Percentiles rank a stretch among this genome's conserved stretches.
Conservation (phyloP, 495 filamentous ascomycete genomes). For the Penicillium macrosclerotiorum region DNA sequence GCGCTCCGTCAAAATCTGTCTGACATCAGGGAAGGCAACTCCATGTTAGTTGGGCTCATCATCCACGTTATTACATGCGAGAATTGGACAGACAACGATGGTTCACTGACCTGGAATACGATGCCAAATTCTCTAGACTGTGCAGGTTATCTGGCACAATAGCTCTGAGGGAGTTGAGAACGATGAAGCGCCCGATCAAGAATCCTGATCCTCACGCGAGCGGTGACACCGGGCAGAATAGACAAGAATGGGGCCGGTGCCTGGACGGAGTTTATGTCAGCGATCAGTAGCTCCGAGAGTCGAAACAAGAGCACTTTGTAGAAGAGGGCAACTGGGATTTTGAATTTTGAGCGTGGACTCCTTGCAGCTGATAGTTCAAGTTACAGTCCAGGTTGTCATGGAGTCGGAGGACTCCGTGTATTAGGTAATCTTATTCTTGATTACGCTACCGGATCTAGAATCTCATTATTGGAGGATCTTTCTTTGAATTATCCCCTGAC, state of each 20-base stretch:
- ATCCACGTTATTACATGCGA: too few relatives aligned
- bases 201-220: constrained; percentile 13
- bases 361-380: too few relatives aligned
- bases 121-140: neutral
- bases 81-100: neutral
- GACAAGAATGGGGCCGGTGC: constrained; percentile 7
- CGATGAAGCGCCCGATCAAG: constrained; percentile 1
- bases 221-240: constrained; percentile 20
- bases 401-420: too few relatives aligned
- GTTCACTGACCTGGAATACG: constrained; percentile 7
- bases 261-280: constrained; percentile 7
- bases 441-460: too few relatives aligned
- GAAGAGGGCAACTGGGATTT: neutral
- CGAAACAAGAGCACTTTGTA: neutral
- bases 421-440: too few relatives aligned
- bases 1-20: constrained; percentile 26
- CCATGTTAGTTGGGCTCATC: constrained; percentile 1
- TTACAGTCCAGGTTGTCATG: too few relatives aligned
- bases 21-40: constrained; percentile 25
- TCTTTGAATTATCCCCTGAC: neutral
- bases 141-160: constrained; percentile 14
- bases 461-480: too few relatives aligned
- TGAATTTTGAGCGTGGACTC: neutral
- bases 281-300: neutral
- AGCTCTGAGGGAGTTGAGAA: constrained; percentile 8